A percentile compares a stretch with the other conserved stretches of the same genome.
Conservation (phyloP, 441 rosid genomes). For the Melastoma candidum region DNA sequence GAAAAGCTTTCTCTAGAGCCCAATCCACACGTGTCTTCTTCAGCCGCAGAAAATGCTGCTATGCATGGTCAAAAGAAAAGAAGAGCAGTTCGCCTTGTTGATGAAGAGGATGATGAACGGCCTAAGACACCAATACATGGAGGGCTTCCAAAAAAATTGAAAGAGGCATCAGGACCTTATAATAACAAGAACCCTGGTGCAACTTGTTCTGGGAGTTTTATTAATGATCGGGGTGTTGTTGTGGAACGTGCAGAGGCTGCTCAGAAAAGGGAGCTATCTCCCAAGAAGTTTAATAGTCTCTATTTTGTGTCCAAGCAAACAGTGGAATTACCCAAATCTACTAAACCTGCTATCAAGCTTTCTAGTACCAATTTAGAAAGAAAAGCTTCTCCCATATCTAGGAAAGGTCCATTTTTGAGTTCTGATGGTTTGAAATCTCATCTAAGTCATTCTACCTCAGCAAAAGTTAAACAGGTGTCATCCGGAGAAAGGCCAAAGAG, state of each 20-base stretch:
- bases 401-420: slow-evolving; percentile 31
- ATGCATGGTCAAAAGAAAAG: slow-evolving; percentile 54
- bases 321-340: slow-evolving; percentile 30
- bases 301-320: slow-evolving; percentile 24
- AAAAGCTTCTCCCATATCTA: slow-evolving; percentile 39
- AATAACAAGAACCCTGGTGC: slow-evolving; percentile 27
- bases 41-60: slow-evolving; percentile 22
- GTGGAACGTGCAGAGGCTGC: slow-evolving; percentile 31
- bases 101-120: slow-evolving; percentile 61
- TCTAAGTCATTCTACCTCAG: slow-evolving; percentile 38
- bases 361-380: slow-evolving; percentile 30
- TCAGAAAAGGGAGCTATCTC: too few relatives aligned
- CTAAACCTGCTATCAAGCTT: slow-evolving; percentile 32
- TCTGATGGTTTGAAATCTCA: slow-evolving; percentile 30
- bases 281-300: slow-evolving; percentile 30
- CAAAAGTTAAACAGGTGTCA: slow-evolving; percentile 38
- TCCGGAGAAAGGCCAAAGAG: slow-evolving; percentile 48
- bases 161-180: slow-evolving; percentile 26
- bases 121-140: slow-evolving; percentile 97
- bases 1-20: slow-evolving; percentile 31
- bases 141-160: slow-evolving; percentile 31
- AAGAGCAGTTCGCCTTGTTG: slow-evolving; percentile 78
- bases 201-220: slow-evolving; percentile 20
- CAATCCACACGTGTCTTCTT: slow-evolving; percentile 29
- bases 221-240: slow-evolving; percentile 22